Base-by-base conservation (phyloP, 352 stramenopile species). In the Pilasporangium apinafurcum region DNA sequence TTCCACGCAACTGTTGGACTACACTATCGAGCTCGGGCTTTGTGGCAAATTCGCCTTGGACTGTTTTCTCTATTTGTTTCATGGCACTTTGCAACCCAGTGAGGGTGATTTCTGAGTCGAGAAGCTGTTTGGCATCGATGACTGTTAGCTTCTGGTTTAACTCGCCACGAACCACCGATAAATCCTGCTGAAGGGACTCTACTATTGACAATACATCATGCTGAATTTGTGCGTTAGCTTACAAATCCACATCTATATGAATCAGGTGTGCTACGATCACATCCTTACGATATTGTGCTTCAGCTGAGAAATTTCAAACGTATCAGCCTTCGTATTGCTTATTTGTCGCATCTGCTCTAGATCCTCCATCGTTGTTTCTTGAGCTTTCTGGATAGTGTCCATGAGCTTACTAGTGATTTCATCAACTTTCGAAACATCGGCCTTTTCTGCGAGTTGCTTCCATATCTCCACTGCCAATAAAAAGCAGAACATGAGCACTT, bases 151-250 rank as follows among this genome's bases (percentile, higher is more conserved):
- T 77, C 20, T 68, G 54, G 10, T 42, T 39, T 33, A 70, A 37
- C 18, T 44, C 31, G 17, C 43, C 38, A 14, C 66, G 50, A 29
- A 74, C 16, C 4, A 38, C 44, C 13, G 32, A 55, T 9, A 69
- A 29, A 14, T 77, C 68, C 6, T 58, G 53, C 29, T 80, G 68
- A 20, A 76, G 47, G 2, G 65, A 72, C 51, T 80, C 65, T 10
- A 59, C 65, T 17, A 77, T 53, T 1, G 52, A 64, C 22, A 77
- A n/a, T 21, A 80, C 24, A 8, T 69, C 66, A 29, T 72, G 50
- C 65, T 80, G 17, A 4, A 13, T 27, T 12, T 39, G 13, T 24
- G 33, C 36, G 24, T 17, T 24, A 22, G 18, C 14, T 39, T 44
- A 17, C 10, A 41, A 44, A 29, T 5, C 3, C 8, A 26, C 1